Evolutionary conservation across 2,329 filamentous ascomycete species (phyloP).

Genomic region (Epichloe uncinata): DNA sequence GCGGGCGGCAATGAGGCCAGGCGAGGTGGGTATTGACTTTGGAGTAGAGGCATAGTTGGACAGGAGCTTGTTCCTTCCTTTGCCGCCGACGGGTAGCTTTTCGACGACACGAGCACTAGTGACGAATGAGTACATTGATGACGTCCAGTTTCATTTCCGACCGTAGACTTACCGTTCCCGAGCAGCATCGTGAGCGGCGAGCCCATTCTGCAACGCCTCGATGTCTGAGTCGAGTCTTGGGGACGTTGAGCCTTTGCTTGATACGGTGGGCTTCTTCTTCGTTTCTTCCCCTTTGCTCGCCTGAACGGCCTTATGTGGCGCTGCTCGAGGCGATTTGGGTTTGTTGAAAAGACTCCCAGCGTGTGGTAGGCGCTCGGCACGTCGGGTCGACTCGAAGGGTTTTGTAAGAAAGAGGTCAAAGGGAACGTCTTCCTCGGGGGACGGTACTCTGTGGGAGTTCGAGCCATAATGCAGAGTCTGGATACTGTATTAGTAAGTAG

Average conservation of each 20-base stretch:
- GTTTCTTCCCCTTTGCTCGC: constrained; percentile 17
- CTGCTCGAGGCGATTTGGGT: constrained; percentile 15
- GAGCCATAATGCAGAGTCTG: constrained; percentile 43
- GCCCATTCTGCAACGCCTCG: constrained; percentile 31
- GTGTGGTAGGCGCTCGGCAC: constrained; percentile 35
- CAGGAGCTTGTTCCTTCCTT: constrained; percentile 30
- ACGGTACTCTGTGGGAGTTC: constrained; percentile 33
- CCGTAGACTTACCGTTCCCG: constrained; percentile 21
- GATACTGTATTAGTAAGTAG: neutral
- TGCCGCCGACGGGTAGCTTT: constrained; percentile 19
- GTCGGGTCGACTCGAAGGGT: constrained; percentile 32
- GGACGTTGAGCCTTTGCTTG: constrained; percentile 22
- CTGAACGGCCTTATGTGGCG: constrained; percentile 14
- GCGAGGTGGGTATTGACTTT: constrained; percentile 37
- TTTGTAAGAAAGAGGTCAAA: constrained; percentile 45
- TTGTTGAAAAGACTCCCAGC: constrained; percentile 37
- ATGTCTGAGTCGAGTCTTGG: constrained; percentile 36
- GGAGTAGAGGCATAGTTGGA: constrained; percentile 25
- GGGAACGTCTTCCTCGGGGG: constrained; percentile 30
- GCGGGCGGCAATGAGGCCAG: constrained; percentile 37
- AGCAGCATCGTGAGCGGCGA: constrained; percentile 22
- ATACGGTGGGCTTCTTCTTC: constrained; percentile 18
- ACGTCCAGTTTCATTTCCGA: neutral
- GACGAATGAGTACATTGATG: constrained; percentile 14
- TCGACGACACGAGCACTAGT: constrained; percentile 22